phyloP scores from a whole-genome alignment of 2,329 filamentous ascomycete species.

The Penicillium sp. region DNA sequence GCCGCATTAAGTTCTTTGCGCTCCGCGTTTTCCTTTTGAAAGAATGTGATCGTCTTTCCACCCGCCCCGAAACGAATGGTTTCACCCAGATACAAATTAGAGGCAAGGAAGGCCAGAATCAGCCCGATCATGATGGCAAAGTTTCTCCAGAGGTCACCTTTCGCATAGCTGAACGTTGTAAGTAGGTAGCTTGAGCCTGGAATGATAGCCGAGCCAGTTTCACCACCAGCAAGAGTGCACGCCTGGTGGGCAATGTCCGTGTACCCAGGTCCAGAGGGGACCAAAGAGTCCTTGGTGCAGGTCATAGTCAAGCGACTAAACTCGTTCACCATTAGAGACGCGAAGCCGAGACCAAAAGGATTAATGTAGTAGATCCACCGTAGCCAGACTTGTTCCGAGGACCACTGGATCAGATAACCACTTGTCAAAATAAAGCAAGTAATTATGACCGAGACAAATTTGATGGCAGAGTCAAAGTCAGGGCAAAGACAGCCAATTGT shows the following conservation, averaged over 20 bases:
- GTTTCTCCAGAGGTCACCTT: conserved; percentile 64
- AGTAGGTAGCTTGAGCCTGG: conserved; percentile 64
- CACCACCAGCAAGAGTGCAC: conserved; percentile 71
- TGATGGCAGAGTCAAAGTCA: conserved; percentile 80
- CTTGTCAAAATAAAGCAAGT: conserved; percentile 75
- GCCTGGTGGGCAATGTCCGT: conserved; percentile 67
- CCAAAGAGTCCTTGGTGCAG: conserved; percentile 61
- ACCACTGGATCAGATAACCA: conserved; percentile 78
- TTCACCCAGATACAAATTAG: conserved; percentile 38
- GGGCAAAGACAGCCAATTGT: conserved; percentile 69
- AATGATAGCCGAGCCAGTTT: conserved; percentile 57
- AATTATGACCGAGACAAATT: conserved; percentile 71
- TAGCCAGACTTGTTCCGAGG: conserved; percentile 67
- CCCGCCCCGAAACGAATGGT: conserved; percentile 35
- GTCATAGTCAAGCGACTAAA: conserved; percentile 64
- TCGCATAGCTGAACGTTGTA: conserved; percentile 60
- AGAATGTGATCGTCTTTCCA: conserved; percentile 39
- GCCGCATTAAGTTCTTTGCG: conserved; percentile 32
- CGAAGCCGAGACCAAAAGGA: conserved; percentile 67
- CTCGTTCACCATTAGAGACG: conserved; percentile 79
- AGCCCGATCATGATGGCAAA: conserved; percentile 37
- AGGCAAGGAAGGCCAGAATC: conserved; percentile 31
- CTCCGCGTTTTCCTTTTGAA: conserved; percentile 36
- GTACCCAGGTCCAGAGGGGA: conserved; percentile 67
- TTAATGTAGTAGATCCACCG: conserved; percentile 78